Base-by-base conservation (phyloP, 768 basidiomycete species). In the Russula sp. region DNA sequence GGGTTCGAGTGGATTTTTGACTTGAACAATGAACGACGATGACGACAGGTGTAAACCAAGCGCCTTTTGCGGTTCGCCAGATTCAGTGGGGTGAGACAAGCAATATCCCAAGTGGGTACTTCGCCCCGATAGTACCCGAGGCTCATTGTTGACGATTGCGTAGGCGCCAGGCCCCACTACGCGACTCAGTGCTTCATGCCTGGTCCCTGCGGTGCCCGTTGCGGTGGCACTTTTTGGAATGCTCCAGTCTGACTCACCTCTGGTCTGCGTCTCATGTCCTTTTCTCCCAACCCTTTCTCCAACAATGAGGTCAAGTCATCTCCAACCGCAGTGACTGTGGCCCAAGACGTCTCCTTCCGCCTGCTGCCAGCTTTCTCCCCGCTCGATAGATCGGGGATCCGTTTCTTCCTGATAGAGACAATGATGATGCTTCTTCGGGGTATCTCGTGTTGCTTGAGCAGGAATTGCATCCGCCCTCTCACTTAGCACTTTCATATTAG, bases 231-330 rank as follows among this genome's bases (percentile, higher is more conserved):
- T 22, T 22, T 52, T 39, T 14, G n/a, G 9, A 14, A 20, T 37
- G 7, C 48, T 18, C 31, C 1, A 11, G 16, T 16, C 3, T 1
- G 6, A 35, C 32, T 52, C 40, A 82, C 83, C 83, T 71, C 79
- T 73, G 8, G 84, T 87, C 71, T 84, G 85, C 0, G 85, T 87
- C 67, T 85, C 80, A 66, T 85, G 86, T 2, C 75, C 75, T 69
- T 78, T 81, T 52, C 74, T 76, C 80, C 82, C 11, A 86, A 67
- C 0, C 79, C 79, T 57, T 78, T 73, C 66, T 82, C 80, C 31
- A 86, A 69, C 32, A 86, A 69, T 31, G 69, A 69, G 44, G 73
- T 71, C 18, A 85, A 68, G 68, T 86, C 79, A 42, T 84, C 78
- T 0, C 84, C 82, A 10, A 84, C 75, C 4, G 76, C 75, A 0